These are phyloP conservation scores for Candida pseudocylindracea DNA, from an alignment of 1,139 yeast genomes.

Conservation along the genomic window DNA sequence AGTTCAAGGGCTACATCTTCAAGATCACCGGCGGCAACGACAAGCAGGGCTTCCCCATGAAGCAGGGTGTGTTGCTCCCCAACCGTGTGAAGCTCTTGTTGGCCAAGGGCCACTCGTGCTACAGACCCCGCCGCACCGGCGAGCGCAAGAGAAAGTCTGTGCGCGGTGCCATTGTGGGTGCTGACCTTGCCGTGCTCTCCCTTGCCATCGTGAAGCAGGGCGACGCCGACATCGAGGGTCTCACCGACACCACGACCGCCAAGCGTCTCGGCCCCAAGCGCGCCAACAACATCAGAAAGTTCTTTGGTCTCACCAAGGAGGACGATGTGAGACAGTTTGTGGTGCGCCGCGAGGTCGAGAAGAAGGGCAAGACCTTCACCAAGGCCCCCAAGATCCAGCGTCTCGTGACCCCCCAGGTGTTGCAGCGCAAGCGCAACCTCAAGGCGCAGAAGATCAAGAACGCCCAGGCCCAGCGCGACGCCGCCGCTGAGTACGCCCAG, in stretches of 20 bases:
- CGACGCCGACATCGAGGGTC: constrained; percentile 86
- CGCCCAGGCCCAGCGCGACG: constrained; percentile 98
- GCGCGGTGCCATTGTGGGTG: constrained; percentile 98
- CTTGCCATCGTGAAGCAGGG: constrained; percentile 94
- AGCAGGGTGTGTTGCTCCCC: constrained; percentile 99
- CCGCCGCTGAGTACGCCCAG: constrained; percentile 99
- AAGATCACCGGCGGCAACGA: constrained; percentile 99
- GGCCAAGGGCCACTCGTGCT: constrained; percentile 91
- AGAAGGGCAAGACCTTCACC: constrained; percentile 98
- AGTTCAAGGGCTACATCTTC: constrained; percentile 98
- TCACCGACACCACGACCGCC: constrained; percentile 87
- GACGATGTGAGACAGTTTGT: constrained; percentile 72
- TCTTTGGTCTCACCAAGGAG: constrained; percentile 96
- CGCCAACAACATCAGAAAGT: constrained; percentile 98
- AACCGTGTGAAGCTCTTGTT: constrained; percentile 96
- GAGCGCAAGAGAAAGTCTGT: constrained; percentile 99
- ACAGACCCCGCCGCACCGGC: constrained; percentile 99
- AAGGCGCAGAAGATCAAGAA: constrained; percentile 84
- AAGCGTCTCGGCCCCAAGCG: constrained; percentile 99
- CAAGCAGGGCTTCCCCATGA: constrained; percentile 99
- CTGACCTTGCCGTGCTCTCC: constrained; percentile 90
- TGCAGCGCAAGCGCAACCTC: constrained; percentile 98
- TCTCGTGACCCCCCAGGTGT: constrained; percentile 96
- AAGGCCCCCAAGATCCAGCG: constrained; percentile 99
- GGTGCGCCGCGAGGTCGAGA: constrained; percentile 93